Evolutionary conservation across 2,329 filamentous ascomycete species (phyloP).

Genomic region (Aureobasidium sp.): DNA sequence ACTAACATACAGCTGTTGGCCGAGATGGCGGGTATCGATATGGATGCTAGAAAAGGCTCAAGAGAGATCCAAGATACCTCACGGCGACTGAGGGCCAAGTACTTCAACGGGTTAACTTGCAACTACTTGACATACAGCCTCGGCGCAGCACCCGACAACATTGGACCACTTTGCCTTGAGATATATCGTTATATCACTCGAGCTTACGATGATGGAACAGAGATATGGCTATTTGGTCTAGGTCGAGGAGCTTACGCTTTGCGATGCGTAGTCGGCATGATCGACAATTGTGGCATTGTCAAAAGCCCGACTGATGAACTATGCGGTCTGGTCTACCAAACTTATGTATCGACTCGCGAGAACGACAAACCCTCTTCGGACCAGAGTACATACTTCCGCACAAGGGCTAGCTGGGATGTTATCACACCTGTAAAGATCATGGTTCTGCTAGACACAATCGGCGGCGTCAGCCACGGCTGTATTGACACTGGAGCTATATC

Average conservation of each 20-base stretch:
- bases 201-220: conserved; percentile 21
- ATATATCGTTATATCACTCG: conserved; percentile 30
- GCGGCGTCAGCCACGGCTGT: conserved; percentile 20
- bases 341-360: conserved; percentile 24
- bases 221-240: conserved; percentile 36
- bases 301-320: conserved; percentile 14
- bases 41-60: conserved; percentile 11
- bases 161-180: conserved; percentile 27
- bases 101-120: conserved; percentile 26
- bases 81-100: conserved; percentile 24
- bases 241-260: conserved; percentile 34
- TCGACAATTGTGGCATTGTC: conserved; percentile 28
- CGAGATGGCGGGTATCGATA: conserved; percentile 25
- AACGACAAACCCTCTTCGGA: conserved; percentile 25
- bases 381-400: conserved; percentile 19
- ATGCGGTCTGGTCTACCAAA: conserved; percentile 27
- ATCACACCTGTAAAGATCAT: conserved; percentile 25
- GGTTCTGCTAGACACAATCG: conserved; percentile 29
- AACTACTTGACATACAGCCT: conserved; percentile 19
- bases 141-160: conserved; percentile 27
- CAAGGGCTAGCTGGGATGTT: conserved; percentile 24
- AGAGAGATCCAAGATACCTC: conserved; percentile 20
- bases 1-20: conserved; percentile 29
- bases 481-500: conserved; percentile 21
- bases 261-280: conserved; percentile 32